Conservation (phyloP, 371 early-diverging fungal species). For the Funneliformis caledonium region DNA sequence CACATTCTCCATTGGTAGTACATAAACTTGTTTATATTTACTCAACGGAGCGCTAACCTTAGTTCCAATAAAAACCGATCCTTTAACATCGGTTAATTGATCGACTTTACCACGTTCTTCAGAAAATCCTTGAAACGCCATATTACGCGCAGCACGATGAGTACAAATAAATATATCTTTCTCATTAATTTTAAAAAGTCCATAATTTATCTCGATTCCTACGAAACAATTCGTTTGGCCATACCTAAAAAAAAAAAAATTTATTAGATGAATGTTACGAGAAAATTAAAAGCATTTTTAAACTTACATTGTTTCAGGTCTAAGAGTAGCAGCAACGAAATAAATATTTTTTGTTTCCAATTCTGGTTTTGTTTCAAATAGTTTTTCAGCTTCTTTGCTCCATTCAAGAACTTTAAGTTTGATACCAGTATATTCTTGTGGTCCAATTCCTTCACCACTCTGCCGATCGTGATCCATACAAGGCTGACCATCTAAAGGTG, state of each 20-base stretch:
- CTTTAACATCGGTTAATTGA: conserved; percentile 80
- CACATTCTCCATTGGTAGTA: conserved; percentile 97
- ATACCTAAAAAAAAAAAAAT: conserved; percentile 33
- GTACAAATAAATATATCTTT: conserved; percentile 87
- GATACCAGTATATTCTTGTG: conserved; percentile 95
- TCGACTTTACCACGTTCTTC: conserved; percentile 65
- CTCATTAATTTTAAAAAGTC: conserved; percentile 78
- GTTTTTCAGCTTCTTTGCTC: conserved; percentile 51
- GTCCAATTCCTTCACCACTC: conserved; percentile 97
- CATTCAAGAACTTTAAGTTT: conserved; percentile 84
- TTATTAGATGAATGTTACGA: not conserved
- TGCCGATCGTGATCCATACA: conserved; percentile 99
- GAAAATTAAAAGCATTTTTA: not conserved
- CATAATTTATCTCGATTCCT: conserved; percentile 90
- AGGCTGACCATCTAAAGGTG: conserved; percentile 96
- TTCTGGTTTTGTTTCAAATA: conserved; percentile 52
- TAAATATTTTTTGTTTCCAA: conserved; percentile 79
- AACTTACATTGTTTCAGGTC: conserved; percentile 98
- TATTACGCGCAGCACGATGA: conserved; percentile 94
- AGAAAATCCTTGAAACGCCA: conserved; percentile 92
- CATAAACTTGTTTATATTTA: conserved; percentile 79
- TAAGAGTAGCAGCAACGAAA: conserved; percentile 96
- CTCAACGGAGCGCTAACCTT: conserved; percentile 91
- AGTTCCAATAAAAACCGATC: conserved; percentile 85
- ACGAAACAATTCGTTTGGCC: conserved; percentile 99